These are phyloP conservation scores for Arabis alpina DNA, from an alignment of 345 rosid species.

Conservation along the genomic window DNA sequence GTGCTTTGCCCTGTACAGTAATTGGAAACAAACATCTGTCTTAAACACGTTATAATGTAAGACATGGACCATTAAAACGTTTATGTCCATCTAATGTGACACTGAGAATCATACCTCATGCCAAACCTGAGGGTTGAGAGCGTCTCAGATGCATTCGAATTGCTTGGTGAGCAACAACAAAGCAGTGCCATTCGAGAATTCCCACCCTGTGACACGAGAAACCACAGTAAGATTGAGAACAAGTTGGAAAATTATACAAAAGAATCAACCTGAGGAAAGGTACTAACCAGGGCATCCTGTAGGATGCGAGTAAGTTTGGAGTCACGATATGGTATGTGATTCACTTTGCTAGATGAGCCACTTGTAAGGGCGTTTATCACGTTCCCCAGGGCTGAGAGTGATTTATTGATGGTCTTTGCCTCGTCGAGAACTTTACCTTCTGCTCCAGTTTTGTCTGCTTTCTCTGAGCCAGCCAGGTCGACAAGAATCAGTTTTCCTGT, in stretches of 20 bases:
- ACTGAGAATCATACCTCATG: conserved; percentile 56
- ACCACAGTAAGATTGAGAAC: conserved; percentile 4
- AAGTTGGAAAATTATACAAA: conserved; percentile 4
- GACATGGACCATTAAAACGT: conserved; percentile 4
- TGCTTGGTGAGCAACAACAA: conserved; percentile 94
- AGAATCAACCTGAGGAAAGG: conserved; percentile 20
- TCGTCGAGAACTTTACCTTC: conserved; percentile 95
- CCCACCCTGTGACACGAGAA: conserved; percentile 67
- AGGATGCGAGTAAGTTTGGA: conserved; percentile 92
- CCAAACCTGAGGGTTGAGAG: conserved; percentile 93
- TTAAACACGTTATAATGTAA: not conserved
- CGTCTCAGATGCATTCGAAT: conserved; percentile 77
- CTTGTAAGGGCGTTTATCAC: conserved; percentile 87
- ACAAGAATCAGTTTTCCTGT: conserved; percentile 76
- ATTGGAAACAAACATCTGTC: conserved; percentile 9
- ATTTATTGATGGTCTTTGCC: conserved; percentile 89
- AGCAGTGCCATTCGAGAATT: conserved; percentile 77
- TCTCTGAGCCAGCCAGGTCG: conserved; percentile 96
- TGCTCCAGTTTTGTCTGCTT: conserved; percentile 94
- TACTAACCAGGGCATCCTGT: conserved; percentile 82
- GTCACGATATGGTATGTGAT: conserved; percentile 84
- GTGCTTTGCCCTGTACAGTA: conserved; percentile 76
- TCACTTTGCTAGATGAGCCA: conserved; percentile 62
- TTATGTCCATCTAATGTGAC: conserved; percentile 13
- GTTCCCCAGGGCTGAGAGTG: conserved; percentile 89